Evolutionary conservation across 768 basidiomycete genomes (phyloP).

Genomic region (Amylocystis lapponica): DNA sequence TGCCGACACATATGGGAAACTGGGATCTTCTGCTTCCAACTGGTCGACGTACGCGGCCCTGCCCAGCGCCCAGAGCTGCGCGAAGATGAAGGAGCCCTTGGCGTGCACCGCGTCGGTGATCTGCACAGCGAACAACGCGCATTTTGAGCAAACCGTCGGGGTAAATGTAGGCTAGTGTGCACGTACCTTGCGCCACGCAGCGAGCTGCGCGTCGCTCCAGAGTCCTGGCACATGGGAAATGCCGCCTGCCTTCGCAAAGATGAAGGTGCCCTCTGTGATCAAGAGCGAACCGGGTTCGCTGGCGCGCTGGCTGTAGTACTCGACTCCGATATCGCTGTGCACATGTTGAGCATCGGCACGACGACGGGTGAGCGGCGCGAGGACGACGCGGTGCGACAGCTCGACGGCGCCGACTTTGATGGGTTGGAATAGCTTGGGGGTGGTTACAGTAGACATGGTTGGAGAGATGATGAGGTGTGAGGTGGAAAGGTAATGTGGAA

Average conservation of each 20-base stretch:
- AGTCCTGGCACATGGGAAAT: constrained; percentile 52
- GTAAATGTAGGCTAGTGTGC: no score
- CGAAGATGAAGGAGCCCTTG: constrained; percentile 41
- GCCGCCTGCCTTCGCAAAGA: constrained; percentile 46
- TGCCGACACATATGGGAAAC: constrained; percentile 7
- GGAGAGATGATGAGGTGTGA: no score
- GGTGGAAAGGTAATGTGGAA: no score
- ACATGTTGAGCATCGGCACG: constrained; percentile 31
- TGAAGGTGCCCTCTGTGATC: constrained; percentile 52
- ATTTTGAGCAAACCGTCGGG: no score
- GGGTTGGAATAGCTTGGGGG: constrained; percentile 38
- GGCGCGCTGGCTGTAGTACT: constrained; percentile 45
- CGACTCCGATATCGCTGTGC: constrained; percentile 28
- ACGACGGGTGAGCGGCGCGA: constrained; percentile 45
- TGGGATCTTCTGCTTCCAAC: constrained; percentile 30
- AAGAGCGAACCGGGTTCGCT: constrained; percentile 45
- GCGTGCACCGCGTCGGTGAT: constrained; percentile 52
- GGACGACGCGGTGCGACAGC: constrained; percentile 43
- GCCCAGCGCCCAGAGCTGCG: constrained; percentile 54
- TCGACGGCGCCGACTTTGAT: constrained; percentile 34
- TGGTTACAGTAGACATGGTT: not conserved
- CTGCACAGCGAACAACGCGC: no score
- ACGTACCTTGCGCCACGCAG: no score
- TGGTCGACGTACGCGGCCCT: constrained; percentile 29
- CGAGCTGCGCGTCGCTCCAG: constrained; percentile 53